Evolutionary conservation across 345 rosid species (phyloP), one percentile per base, ranked within the genome.

Genomic region (Rhizophora apiculata): DNA sequence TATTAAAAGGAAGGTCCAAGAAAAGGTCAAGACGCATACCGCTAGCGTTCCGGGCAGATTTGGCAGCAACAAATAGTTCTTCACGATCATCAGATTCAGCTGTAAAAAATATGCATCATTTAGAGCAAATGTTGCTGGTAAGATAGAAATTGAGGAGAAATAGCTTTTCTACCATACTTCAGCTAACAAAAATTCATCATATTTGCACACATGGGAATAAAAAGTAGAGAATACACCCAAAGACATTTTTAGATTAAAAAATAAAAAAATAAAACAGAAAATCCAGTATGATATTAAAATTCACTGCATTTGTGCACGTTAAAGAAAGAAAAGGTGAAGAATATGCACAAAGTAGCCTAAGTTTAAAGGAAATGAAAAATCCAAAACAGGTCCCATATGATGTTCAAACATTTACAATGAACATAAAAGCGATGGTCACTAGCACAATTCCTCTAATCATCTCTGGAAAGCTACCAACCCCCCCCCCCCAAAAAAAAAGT

Each of bases 51-150:
- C 76, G 62, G 68, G 88, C 84, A 64, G 57, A 84, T 26, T 76
- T 79, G 29, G 85, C 88, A 71, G 88, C 88, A 21, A 71, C 84
- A 51, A 82, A 67, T 46, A 86, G 81, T 48, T 86, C 90, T 67
- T 86, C 87, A 16, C 68, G 83, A 75, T 86, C 87, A 67, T 82
- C 87, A 27, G 81, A 76, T 68, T 81, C 86, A 37, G 82, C 90
- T 84, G 68, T 34, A 52, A 75, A 54, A 24, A 16, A 56, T 21
- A 21, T 56, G 60, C 24, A 56, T 9, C 7, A 2, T 11, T 56
- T 24, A 8, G 31, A 56, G 26, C 8, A 10, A 56, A 24, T 24
- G 30, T 10, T 56, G 26, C 18, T 56, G 19, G 16, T 11, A 10
- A 10, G 6, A 9, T 24, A 8, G 29, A 56, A 26, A 3, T 56